These are phyloP conservation scores for Globisporangium middletonii DNA, from an alignment of 352 stramenopile species.

Conservation along the genomic window DNA sequence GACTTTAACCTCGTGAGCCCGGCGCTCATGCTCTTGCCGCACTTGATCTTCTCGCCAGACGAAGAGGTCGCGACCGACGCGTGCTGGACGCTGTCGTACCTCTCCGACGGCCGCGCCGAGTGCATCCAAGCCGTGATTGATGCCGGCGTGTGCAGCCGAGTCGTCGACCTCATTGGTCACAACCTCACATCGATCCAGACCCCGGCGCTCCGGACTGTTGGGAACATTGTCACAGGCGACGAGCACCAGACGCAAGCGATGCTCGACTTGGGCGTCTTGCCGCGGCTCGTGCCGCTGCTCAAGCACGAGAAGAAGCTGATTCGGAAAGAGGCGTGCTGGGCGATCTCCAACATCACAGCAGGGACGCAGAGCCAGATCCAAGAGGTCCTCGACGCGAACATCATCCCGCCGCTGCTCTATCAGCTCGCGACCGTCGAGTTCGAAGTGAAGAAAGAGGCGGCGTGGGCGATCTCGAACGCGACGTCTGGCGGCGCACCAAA, in stretches of 20 bases:
- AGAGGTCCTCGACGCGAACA: conserved; percentile 95
- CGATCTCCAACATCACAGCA: conserved; percentile 99
- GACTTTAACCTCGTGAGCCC: conserved; percentile 84
- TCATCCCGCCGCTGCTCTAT: conserved; percentile 96
- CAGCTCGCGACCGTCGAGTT: conserved; percentile 96
- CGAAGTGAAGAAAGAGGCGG: conserved; percentile 89
- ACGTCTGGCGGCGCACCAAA: conserved; percentile 90
- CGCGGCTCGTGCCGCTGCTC: conserved; percentile 94
- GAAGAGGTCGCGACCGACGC: conserved; percentile 99
- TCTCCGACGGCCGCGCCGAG: conserved; percentile 97
- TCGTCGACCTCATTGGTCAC: conserved; percentile 94
- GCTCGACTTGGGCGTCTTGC: conserved; percentile 96
- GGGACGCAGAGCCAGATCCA: conserved; percentile 99
- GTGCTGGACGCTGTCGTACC: conserved; percentile 98
- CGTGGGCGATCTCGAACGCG: conserved; percentile 83
- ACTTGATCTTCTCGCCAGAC: conserved; percentile 97
- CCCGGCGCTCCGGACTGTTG: conserved; percentile 82
- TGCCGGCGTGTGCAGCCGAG: conserved; percentile 91
- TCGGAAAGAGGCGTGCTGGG: conserved; percentile 99
- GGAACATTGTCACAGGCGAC: conserved; percentile 99
- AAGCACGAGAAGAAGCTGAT: conserved; percentile 97
- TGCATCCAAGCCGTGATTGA: conserved; percentile 99
- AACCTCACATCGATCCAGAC: conserved; percentile 78
- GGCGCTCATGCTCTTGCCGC: conserved; percentile 91
- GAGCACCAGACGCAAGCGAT: conserved; percentile 99